A percentile compares a stretch with the other conserved stretches of the same genome.
phyloP scores from a whole-genome alignment of 2,329 filamentous ascomycete species.

The Exophiala calicioides region DNA sequence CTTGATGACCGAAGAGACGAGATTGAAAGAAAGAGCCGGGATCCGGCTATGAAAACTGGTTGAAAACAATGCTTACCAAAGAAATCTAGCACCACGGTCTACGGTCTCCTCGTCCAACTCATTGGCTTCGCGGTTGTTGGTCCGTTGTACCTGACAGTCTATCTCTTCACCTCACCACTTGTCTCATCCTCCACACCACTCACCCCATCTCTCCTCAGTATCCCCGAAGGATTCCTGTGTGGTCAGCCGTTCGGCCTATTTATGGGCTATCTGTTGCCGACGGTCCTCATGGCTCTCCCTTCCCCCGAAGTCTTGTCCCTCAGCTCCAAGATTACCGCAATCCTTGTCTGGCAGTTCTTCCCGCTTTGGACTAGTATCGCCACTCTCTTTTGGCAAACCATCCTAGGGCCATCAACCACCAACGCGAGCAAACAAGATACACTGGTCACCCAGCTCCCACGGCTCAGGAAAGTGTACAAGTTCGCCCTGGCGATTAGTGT shows the following conservation, averaged over 20 bases:
- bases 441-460: conserved; percentile 26
- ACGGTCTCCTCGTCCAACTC: conserved; percentile 45
- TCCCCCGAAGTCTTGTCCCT: conserved; percentile 40
- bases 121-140: conserved; percentile 45
- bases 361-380: conserved; percentile 46
- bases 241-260: conserved; percentile 43
- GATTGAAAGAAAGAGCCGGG: too few relatives aligned
- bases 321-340: conserved; percentile 47
- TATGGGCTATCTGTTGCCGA: conserved; percentile 47
- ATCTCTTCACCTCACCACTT: conserved; percentile 43
- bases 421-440: conserved; percentile 5
- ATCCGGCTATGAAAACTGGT: too few relatives aligned
- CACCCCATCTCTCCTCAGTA: conserved; percentile 34
- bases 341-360: conserved; percentile 54
- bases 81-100: conserved; percentile 36
- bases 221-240: conserved; percentile 37
- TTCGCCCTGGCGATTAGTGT: conserved; percentile 44
- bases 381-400: conserved; percentile 3
- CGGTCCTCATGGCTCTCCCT: conserved; percentile 45
- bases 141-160: conserved; percentile 44
- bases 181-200: conserved; percentile 37
- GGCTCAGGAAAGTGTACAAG: conserved; percentile 41
- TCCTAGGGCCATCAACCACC: conserved; percentile 35
- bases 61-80: too few relatives aligned
- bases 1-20: too few relatives aligned